Evolutionary conservation across 768 basidiomycete species (phyloP), one percentile per base, ranked within the genome.

Genomic region (Pulveroboletus sp.): DNA sequence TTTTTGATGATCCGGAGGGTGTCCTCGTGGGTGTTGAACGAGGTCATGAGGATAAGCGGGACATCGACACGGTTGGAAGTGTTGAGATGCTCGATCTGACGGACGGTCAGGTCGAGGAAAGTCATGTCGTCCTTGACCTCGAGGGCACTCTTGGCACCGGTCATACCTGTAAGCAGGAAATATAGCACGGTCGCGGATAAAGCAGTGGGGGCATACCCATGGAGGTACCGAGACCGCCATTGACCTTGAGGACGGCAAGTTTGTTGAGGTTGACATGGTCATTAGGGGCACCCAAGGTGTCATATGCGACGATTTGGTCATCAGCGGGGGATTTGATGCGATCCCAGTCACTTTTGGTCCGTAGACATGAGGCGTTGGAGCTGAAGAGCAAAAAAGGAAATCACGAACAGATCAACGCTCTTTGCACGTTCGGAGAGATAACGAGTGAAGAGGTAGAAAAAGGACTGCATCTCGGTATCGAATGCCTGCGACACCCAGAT

Each of bases 391-490:
- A 53, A 64, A 58, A 55, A 40, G 39, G 55, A 56, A 51, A 49
- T 46, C n/a, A 70, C 82, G 55, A 54, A 91, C 90, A 91, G 73
- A 64, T 80, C 79, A 55, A 87, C 76, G 50, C 73, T 79, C 65
- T 80, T 76, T 36, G 84, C 81, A 52, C 80, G 80, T 63, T 89
- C 85, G 17, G 77, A 72, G 50, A 85, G 76, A 72, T 89, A 93
- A 48, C 90, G 83, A 64, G 81, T 87, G 70, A 89, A 89, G 47
- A 94, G 79, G 58, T 80, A 74, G 72, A 89, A 86, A 75, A 92
- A 94, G 40, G 82, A 78, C 59, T 85, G 79, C 90, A 93, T 90
- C 72, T 94, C 88, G 23, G 77, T 76, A 50, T 87, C 80, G 65
- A 92, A 90, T 8, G 77, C 76, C 84, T 87, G 66, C 20, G 48